These are phyloP conservation scores for Erodium trifolium DNA, from an alignment of 441 rosid genomes.

Conservation along the genomic window DNA sequence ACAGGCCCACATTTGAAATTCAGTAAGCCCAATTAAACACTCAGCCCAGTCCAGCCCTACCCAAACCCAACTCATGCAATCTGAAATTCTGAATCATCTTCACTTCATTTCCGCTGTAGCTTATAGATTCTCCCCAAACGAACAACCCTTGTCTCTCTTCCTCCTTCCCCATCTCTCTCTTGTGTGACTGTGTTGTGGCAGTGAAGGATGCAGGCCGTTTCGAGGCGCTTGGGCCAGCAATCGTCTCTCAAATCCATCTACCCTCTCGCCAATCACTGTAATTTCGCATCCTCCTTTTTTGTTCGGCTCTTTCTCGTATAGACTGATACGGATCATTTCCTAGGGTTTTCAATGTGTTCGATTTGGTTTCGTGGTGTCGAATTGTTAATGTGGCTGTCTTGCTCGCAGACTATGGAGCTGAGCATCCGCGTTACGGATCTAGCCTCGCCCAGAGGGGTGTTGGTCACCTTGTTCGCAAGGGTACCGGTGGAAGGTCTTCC, in stretches of 20 bases:
- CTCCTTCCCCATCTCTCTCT: slow-evolving; percentile 18
- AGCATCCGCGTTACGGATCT: slow-evolving; percentile 51
- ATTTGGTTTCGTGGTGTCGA: neutral
- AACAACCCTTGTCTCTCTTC: slow-evolving; percentile 3
- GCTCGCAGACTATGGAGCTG: slow-evolving; percentile 50
- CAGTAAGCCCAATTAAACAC: neutral
- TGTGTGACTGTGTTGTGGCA: slow-evolving; percentile 10
- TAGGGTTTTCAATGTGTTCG: neutral
- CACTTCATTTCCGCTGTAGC: neutral
- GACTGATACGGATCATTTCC: neutral
- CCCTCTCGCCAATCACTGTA: slow-evolving; percentile 55
- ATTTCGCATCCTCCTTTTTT: slow-evolving; percentile 14
- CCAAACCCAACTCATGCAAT: neutral
- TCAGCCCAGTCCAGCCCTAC: neutral
- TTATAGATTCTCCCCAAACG: neutral
- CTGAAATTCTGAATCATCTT: neutral
- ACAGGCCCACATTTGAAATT: neutral
- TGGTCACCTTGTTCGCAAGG: slow-evolving; percentile 90
- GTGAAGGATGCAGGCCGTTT: slow-evolving; percentile 61
- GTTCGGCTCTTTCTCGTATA: neutral
- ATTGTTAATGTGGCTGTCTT: neutral
- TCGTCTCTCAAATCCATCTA: slow-evolving; percentile 44
- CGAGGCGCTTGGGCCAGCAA: slow-evolving; percentile 58
- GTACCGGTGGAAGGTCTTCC: slow-evolving; percentile 98
- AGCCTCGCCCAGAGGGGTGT: slow-evolving; percentile 53